A percentile compares a stretch with the other conserved stretches of the same genome.
Conservation (phyloP, 2,329 filamentous ascomycete species). For the Zymoseptoria ardabiliae region DNA sequence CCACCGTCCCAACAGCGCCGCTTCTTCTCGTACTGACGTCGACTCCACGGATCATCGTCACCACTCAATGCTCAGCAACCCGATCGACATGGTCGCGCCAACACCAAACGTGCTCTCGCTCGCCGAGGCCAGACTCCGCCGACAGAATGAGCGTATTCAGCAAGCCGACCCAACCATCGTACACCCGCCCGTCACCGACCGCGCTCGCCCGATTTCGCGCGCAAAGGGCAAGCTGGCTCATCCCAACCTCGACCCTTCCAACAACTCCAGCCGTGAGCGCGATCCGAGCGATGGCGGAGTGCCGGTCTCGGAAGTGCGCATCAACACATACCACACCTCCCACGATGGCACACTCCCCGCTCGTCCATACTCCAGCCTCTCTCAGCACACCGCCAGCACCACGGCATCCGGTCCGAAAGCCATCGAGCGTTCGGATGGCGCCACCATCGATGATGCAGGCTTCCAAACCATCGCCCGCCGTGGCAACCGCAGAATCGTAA, state of each 20-base stretch:
- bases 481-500: slow-evolving; percentile 2
- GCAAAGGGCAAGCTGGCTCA: slow-evolving; percentile 15
- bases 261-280: slow-evolving; percentile 10
- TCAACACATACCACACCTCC: slow-evolving; percentile 26
- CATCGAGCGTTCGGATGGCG: slow-evolving; percentile 16
- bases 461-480: slow-evolving; percentile 28
- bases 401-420: slow-evolving; percentile 6
- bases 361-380: slow-evolving; percentile 21
- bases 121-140: slow-evolving; percentile 27
- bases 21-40: slow-evolving; percentile 2
- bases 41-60: neutral
- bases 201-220: slow-evolving; percentile 16
- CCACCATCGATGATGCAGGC: slow-evolving; percentile 14
- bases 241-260: slow-evolving; percentile 21
- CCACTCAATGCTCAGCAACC: neutral
- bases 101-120: slow-evolving; percentile 10
- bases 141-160: slow-evolving; percentile 27
- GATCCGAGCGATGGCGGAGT: slow-evolving; percentile 7
- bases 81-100: slow-evolving; percentile 6
- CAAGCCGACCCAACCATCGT: slow-evolving; percentile 24
- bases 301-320: slow-evolving; percentile 20
- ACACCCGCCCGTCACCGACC: slow-evolving; percentile 8
- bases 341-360: slow-evolving; percentile 19
- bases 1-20: slow-evolving; percentile 2
- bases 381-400: slow-evolving; percentile 16